A percentile compares a stretch with the other conserved stretches of the same genome.
These are phyloP conservation scores for Agrostemma githago DNA, from an alignment of 148 eudicot genomes.

Conservation along the genomic window DNA sequence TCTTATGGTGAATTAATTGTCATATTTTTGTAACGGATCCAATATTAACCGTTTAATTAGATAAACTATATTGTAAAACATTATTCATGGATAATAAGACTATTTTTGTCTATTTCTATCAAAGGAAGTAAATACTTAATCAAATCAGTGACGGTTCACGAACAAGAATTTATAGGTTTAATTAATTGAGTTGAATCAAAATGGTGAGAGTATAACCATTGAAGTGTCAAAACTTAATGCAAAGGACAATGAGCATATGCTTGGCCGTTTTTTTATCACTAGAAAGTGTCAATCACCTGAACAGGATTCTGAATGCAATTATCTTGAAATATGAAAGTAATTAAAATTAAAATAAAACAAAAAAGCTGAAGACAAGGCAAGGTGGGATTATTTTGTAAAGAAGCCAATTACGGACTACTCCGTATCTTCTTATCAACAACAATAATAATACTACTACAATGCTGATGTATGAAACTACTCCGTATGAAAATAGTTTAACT, in stretches of 20 bases:
- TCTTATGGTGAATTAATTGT: too few relatives aligned
- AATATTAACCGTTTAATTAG: too few relatives aligned
- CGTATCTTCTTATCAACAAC: background rate
- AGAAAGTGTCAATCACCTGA: constrained; percentile 7
- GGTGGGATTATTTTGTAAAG: constrained; percentile 15
- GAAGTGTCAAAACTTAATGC: background rate
- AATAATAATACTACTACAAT: too few relatives aligned
- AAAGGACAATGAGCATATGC: constrained; percentile 22
- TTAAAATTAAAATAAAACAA: background rate
- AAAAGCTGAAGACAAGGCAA: constrained; percentile 15
- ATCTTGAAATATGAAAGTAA: background rate
- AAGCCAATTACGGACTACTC: constrained; percentile 12
- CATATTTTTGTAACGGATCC: too few relatives aligned
- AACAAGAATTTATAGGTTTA: too few relatives aligned
- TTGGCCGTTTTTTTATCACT: background rate
- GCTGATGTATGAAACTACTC: too few relatives aligned
- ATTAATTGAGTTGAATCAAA: background rate
- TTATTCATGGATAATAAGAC: too few relatives aligned
- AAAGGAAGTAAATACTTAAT: too few relatives aligned
- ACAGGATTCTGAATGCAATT: constrained; percentile 7
- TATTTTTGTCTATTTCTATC: too few relatives aligned
- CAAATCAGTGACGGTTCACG: too few relatives aligned
- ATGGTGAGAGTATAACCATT: background rate
- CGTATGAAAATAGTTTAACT: too few relatives aligned
- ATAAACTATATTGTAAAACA: too few relatives aligned